Percentiles rank a stretch among this genome's conserved stretches.
Conservation (phyloP, 495 filamentous ascomycete species). For the Ascodesmis nigricans region DNA sequence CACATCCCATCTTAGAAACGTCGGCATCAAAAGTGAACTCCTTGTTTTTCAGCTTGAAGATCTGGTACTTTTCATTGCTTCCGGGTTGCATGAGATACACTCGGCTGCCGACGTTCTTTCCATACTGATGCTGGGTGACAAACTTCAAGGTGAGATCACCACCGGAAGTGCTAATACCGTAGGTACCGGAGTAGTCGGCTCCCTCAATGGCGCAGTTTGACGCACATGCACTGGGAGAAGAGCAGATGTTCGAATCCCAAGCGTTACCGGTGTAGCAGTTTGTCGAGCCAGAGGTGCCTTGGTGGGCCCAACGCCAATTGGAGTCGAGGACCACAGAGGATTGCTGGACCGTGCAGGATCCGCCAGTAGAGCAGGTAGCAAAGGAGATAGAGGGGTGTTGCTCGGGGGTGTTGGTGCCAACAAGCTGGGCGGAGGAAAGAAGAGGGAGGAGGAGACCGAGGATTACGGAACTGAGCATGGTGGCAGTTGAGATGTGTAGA, state of each 20-base stretch:
- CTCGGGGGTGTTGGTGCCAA: constrained; percentile 23
- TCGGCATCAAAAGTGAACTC: constrained; percentile 54
- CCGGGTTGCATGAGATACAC: constrained; percentile 35
- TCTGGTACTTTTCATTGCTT: constrained; percentile 33
- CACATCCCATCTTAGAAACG: constrained; percentile 40
- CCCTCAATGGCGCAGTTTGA: constrained; percentile 38
- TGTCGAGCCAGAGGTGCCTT: constrained; percentile 27
- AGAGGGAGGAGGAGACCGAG: constrained; percentile 13
- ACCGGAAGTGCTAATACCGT: constrained; percentile 35
- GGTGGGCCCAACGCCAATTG: constrained; percentile 43
- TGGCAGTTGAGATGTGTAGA: no score
- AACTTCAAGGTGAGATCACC: constrained; percentile 33
- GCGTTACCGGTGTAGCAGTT: constrained; percentile 45
- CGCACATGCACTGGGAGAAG: constrained; percentile 32
- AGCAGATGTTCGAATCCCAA: constrained; percentile 35
- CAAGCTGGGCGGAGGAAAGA: constrained; percentile 15
- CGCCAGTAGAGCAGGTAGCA: constrained; percentile 30
- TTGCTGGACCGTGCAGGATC: constrained; percentile 30
- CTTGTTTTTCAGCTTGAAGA: constrained; percentile 34
- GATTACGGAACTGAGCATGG: no score
- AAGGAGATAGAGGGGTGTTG: constrained; percentile 36
- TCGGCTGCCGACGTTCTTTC: constrained; percentile 34
- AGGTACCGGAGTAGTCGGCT: constrained; percentile 33
- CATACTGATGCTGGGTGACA: constrained; percentile 24
- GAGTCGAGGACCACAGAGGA: constrained; percentile 40